Base-by-base conservation (phyloP, 2,329 filamentous ascomycete species). In the Venturia carpophila region DNA sequence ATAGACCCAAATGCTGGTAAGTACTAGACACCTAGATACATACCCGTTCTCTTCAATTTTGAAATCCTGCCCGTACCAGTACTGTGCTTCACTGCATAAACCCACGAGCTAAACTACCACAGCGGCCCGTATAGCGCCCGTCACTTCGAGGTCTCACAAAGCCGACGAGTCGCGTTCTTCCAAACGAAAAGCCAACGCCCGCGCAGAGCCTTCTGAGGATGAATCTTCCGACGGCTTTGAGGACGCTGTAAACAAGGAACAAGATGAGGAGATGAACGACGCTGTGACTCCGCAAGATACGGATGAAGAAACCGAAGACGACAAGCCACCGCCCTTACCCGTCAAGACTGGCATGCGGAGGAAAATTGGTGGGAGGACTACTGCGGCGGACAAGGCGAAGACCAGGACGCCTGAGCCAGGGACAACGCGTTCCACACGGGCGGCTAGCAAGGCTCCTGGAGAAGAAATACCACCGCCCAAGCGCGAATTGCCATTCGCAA, bases 401-500 rank as follows among this genome's bases (percentile, higher is more conserved):
- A 45, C 37, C 47, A n/a, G 37, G 52, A 24, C 30, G 5, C 21
- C 49, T 17, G 42, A 37, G 27, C 42, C 21, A 39, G 52, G 7
- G n/a, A 34, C 30, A 17, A 30, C 37, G 37, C 43, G 21, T 1
- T 52, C 34, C 37, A 37, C 27, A 30, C 43, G 37, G n/a, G 43
- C 6, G 17, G 17, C 43, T 19, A 42, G n/a, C 21, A 58, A 34
- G 21, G 45, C 5, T 13, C 47, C 30, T 34, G 61, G 52, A 3
- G 61, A 63, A n/a, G 39, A 39, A 5, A 27, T 43, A 30, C 68
- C 68, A 41, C 74, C 75, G n/a, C 74, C 74, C 19, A 70, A 67
- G 62, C 70, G 75, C 34, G 70, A 73, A n/a, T 67, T 77, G 30
- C 75, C 75, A 2, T 77, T 76, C 66, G 68, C 67, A 9, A 71